phyloP scores from a whole-genome alignment of 805 yeast genomes.

The Kodamaea kakaduensis region DNA sequence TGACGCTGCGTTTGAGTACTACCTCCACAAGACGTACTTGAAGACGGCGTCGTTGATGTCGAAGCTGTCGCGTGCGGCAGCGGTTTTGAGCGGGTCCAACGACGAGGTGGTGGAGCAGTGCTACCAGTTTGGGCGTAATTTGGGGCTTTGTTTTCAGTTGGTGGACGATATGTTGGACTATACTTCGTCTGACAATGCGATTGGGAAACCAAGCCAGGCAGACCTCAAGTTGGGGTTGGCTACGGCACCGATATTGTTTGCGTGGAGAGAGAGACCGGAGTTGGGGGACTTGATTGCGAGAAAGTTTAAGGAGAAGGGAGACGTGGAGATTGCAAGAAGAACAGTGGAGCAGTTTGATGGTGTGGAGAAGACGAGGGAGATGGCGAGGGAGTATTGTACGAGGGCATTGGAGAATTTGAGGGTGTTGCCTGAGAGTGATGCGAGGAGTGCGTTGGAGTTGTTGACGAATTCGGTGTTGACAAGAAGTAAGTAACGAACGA shows the following conservation, averaged over 20 bases:
- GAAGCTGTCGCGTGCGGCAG: conserved; percentile 88
- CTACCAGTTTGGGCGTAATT: conserved; percentile 86
- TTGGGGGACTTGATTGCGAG: conserved; percentile 81
- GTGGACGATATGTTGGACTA: conserved; percentile 96
- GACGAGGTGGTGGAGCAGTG: conserved; percentile 75
- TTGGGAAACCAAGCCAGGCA: conserved; percentile 96
- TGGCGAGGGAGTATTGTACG: conserved; percentile 77
- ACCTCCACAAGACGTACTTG: conserved; percentile 89
- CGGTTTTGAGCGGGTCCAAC: conserved; percentile 83
- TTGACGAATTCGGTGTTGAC: conserved; percentile 80
- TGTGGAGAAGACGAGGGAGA: conserved; percentile 63
- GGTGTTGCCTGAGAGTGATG: conserved; percentile 79
- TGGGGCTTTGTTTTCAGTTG: conserved; percentile 93
- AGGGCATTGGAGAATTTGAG: conserved; percentile 71
- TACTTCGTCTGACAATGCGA: conserved; percentile 75
- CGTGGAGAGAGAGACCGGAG: conserved; percentile 86
- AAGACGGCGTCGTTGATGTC: conserved; percentile 95
- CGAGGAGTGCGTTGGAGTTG: conserved; percentile 81
- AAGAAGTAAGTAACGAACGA: conserved; percentile 67
- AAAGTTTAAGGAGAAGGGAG: conserved; percentile 77
- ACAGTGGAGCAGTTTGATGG: conserved; percentile 74
- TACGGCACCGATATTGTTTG: conserved; percentile 92
- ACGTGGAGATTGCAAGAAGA: conserved; percentile 73
- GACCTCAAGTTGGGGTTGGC: conserved; percentile 92
- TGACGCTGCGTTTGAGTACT: conserved; percentile 92